Percentiles rank a stretch among this genome's conserved stretches.
phyloP scores from a whole-genome alignment of 495 filamentous ascomycete species.

The Podospora bellae-mahoneyi region DNA sequence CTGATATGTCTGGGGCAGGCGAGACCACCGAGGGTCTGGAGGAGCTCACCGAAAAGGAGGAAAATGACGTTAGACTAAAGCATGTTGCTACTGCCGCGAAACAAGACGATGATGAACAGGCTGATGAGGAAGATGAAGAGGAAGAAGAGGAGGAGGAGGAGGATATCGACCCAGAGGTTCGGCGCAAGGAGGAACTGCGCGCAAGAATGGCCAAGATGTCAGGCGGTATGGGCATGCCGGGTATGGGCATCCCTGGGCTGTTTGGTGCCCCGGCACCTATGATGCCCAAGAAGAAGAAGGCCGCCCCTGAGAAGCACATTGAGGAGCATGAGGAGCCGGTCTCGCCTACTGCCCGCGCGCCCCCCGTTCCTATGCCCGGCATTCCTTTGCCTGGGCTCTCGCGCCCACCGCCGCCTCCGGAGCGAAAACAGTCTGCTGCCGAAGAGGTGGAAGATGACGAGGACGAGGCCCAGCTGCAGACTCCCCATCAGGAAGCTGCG shows the following conservation, averaged over 20 bases:
- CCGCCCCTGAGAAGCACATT: slow-evolving; percentile 41
- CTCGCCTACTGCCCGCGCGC: slow-evolving; percentile 50
- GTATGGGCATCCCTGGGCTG: slow-evolving; percentile 73
- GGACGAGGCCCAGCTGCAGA: slow-evolving; percentile 32
- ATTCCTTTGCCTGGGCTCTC: slow-evolving; percentile 75
- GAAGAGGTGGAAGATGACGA: slow-evolving; percentile 45
- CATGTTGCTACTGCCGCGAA: slow-evolving; percentile 32
- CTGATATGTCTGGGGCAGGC: slow-evolving; percentile 82
- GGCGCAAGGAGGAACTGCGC: slow-evolving; percentile 80
- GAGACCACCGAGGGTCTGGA: slow-evolving; percentile 79
- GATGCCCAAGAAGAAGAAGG: slow-evolving; percentile 63
- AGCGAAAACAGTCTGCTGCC: slow-evolving; percentile 31
- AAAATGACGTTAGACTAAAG: slow-evolving; percentile 58
- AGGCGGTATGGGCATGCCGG: slow-evolving; percentile 95
- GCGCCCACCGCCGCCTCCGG: slow-evolving; percentile 30
- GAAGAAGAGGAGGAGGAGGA: slow-evolving; percentile 80
- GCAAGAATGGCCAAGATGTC: slow-evolving; percentile 98
- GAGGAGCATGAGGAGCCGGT: slow-evolving; percentile 49
- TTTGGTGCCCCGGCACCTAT: slow-evolving; percentile 57
- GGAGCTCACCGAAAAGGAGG: slow-evolving; percentile 70
- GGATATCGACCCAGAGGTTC: slow-evolving; percentile 87
- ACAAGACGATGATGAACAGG: slow-evolving; percentile 41
- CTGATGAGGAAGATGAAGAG: slow-evolving; percentile 55
- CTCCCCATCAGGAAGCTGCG: slow-evolving; percentile 37
- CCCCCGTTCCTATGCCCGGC: slow-evolving; percentile 63